Conservation (phyloP, 1,284 basidiomycete genomes). For the Papiliotrema flavescens region DNA sequence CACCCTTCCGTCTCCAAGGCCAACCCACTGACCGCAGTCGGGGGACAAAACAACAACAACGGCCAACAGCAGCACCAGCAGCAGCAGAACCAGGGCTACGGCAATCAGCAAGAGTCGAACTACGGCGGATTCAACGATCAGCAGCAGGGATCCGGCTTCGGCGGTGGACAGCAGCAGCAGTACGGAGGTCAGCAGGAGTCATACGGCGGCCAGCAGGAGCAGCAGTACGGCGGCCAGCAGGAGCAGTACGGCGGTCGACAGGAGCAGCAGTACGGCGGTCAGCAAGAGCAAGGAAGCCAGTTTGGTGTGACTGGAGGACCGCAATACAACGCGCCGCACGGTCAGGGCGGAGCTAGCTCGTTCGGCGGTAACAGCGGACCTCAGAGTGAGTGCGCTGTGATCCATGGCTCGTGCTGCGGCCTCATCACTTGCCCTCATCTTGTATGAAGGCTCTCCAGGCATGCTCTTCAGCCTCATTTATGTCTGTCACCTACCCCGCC, state of each 20-base stretch:
- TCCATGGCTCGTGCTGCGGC: too few relatives aligned
- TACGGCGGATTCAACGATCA: not conserved
- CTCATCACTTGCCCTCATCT: slow-evolving; percentile 1
- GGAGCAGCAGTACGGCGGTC: slow-evolving; percentile 5
- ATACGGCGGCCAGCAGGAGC: slow-evolving; percentile 5
- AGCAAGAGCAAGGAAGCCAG: not conserved
- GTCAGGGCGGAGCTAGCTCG: slow-evolving; percentile 23
- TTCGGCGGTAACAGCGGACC: slow-evolving; percentile 19
- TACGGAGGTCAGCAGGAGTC: slow-evolving; percentile 2
- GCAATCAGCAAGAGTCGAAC: slow-evolving; percentile 1
- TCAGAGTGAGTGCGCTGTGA: slow-evolving; percentile 15
- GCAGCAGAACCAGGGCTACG: slow-evolving; percentile 2
- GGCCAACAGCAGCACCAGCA: slow-evolving; percentile 1
- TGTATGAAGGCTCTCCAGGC: not conserved
- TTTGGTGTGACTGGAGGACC: slow-evolving; percentile 32
- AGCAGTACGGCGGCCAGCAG: slow-evolving; percentile 4
- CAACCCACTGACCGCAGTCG: not conserved
- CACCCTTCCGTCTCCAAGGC: not conserved
- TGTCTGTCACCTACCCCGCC: not conserved
- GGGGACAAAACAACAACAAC: slow-evolving; percentile 1
- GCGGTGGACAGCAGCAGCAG: slow-evolving; percentile 1
- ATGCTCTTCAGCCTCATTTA: too few relatives aligned
- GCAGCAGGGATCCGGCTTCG: not conserved
- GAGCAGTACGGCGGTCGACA: slow-evolving; percentile 6
- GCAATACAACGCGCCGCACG: slow-evolving; percentile 39